Percentiles rank a stretch among this genome's conserved stretches.
These are phyloP conservation scores for Allodekkera sacchari DNA, from an alignment of 805 yeast species.

Conservation along the genomic window DNA sequence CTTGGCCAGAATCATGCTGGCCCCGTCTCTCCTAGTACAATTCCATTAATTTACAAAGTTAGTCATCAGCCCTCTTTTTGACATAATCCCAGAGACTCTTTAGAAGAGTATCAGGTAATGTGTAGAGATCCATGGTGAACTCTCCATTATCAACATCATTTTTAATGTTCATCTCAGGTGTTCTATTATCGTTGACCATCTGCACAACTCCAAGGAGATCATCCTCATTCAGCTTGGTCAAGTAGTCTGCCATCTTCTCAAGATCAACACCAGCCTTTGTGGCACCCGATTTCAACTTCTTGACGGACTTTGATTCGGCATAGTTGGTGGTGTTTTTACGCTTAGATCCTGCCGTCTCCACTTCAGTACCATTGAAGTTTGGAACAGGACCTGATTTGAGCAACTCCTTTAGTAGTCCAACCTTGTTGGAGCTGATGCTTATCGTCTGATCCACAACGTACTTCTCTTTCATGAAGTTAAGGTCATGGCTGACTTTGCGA, in stretches of 20 bases:
- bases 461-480: constrained; percentile 72
- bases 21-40: too few species aligned
- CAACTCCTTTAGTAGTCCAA: constrained; percentile 60
- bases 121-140: constrained; percentile 90
- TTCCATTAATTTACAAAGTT: too few species aligned
- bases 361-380: constrained; percentile 5
- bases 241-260: constrained; percentile 83
- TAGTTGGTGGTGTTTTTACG: constrained; percentile 13
- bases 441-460: constrained; percentile 74
- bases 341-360: constrained; percentile 13
- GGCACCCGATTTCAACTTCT: constrained; percentile 49
- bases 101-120: constrained; percentile 83
- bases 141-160: constrained; percentile 96
- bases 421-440: constrained; percentile 68
- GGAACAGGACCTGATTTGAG: constrained; percentile 82
- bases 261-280: constrained; percentile 74
- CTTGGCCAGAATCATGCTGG: too few species aligned
- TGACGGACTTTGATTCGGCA: constrained; percentile 32
- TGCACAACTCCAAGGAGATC: constrained; percentile 92
- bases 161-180: constrained; percentile 91
- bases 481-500: constrained; percentile 77
- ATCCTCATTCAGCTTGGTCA: constrained; percentile 84
- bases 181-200: constrained; percentile 93
- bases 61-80: constrained; percentile 47
- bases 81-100: constrained; percentile 95